Evolutionary conservation across 768 basidiomycete genomes (phyloP).

Genomic region (Russula dissimulans): DNA sequence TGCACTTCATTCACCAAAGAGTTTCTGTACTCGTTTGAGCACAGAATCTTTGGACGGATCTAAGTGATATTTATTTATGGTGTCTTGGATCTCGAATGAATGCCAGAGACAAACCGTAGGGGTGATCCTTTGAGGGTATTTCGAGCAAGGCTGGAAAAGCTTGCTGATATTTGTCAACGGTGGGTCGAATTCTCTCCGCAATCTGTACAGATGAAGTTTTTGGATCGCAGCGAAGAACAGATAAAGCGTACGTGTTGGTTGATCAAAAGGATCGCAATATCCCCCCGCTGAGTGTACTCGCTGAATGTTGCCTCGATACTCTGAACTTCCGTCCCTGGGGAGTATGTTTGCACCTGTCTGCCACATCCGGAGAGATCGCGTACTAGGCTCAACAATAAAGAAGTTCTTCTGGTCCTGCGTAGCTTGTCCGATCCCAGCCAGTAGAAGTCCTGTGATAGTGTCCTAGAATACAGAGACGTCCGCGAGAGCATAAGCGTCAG

Average conservation of each 20-base stretch:
- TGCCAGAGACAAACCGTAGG: constrained; percentile 62
- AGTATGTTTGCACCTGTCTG: background rate
- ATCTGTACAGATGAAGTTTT: constrained; percentile 43
- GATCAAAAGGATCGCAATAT: constrained; percentile 93
- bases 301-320: constrained; percentile 88
- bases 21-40: constrained; percentile 91
- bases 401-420: constrained; percentile 95
- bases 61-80: constrained; percentile 28
- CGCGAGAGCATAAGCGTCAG: background rate
- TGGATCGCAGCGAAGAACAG: background rate
- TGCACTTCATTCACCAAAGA: constrained; percentile 71
- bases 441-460: constrained; percentile 89
- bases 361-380: background rate
- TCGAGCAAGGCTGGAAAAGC: constrained; percentile 95
- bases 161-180: constrained; percentile 91
- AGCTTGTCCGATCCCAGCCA: constrained; percentile 92
- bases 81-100: background rate
- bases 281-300: constrained; percentile 89
- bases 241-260: constrained; percentile 82
- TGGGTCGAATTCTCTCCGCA: constrained; percentile 93
- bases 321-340: constrained; percentile 79
- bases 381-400: constrained; percentile 88
- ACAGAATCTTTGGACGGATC: constrained; percentile 96
- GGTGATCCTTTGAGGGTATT: constrained; percentile 97
- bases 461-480: constrained; percentile 47